A percentile compares a stretch with the other conserved stretches of the same genome.
Conservation (phyloP, 2,329 filamentous ascomycete species). For the Thielaviopsis punctulata region DNA sequence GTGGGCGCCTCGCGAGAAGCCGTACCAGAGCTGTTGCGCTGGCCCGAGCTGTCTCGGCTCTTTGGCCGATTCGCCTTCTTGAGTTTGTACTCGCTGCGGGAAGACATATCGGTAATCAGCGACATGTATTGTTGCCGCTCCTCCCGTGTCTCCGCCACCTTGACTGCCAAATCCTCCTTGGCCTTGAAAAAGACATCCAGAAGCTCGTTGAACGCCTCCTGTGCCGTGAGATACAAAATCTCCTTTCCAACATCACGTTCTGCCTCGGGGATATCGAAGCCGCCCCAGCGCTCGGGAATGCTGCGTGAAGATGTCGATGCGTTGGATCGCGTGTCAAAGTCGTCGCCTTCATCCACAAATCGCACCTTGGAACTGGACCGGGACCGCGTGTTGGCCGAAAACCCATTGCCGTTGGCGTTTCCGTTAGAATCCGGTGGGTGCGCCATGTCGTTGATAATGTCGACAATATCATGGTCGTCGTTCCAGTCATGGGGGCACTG, state of each 20-base stretch:
- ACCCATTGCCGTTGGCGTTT: slow-evolving; percentile 22
- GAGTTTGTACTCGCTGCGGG: neutral
- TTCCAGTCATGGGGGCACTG: slow-evolving; percentile 44
- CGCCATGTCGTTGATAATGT: slow-evolving; percentile 19
- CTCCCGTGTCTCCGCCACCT: slow-evolving; percentile 43
- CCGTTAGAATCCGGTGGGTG: slow-evolving; percentile 15
- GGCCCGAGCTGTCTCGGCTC: neutral
- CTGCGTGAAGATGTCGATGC: slow-evolving; percentile 55
- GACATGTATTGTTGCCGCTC: slow-evolving; percentile 40
- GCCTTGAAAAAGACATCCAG: slow-evolving; percentile 71
- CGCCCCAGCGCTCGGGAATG: slow-evolving; percentile 58
- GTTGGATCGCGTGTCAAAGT: slow-evolving; percentile 55
- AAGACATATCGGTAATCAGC: slow-evolving; percentile 26
- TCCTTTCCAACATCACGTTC: slow-evolving; percentile 75
- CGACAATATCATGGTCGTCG: slow-evolving; percentile 39
- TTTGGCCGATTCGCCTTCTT: neutral
- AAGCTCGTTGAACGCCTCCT: slow-evolving; percentile 85
- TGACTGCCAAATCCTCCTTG: slow-evolving; percentile 59
- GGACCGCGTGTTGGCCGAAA: slow-evolving; percentile 34
- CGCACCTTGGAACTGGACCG: slow-evolving; percentile 65
- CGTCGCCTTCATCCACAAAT: slow-evolving; percentile 50
- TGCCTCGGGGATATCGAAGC: slow-evolving; percentile 63
- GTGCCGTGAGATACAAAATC: slow-evolving; percentile 77
- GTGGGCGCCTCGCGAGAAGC: too few relatives aligned
- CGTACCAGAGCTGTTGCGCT: neutral